Percentiles rank a stretch among this genome's conserved stretches.
These are phyloP conservation scores for Penicillium oxalicum DNA, from an alignment of 2,329 filamentous ascomycete species.

Conservation along the genomic window DNA sequence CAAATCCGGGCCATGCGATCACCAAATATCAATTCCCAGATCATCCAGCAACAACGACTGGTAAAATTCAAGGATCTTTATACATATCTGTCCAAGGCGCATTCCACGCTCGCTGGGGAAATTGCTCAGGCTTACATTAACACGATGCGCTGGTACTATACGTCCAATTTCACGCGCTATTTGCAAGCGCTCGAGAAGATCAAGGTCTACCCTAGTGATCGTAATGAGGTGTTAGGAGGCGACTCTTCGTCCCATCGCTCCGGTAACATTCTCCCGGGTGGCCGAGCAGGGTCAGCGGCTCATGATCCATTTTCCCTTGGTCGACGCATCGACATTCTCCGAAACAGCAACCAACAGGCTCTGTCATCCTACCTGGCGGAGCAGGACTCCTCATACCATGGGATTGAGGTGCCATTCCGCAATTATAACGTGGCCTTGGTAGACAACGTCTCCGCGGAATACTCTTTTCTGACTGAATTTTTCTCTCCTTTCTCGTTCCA, in stretches of 20 bases:
- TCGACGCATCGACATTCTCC: slow-evolving; percentile 75
- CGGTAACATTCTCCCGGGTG: slow-evolving; percentile 35
- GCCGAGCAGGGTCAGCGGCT: slow-evolving; percentile 34
- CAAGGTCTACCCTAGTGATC: slow-evolving; percentile 75
- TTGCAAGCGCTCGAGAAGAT: slow-evolving; percentile 76
- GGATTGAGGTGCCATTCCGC: slow-evolving; percentile 83
- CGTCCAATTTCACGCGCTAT: slow-evolving; percentile 85
- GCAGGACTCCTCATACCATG: slow-evolving; percentile 78
- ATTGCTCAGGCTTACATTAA: slow-evolving; percentile 93
- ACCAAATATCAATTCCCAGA: slow-evolving; percentile 93
- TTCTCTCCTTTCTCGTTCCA: slow-evolving; percentile 74
- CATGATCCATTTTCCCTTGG: slow-evolving; percentile 89
- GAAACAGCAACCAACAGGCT: slow-evolving; percentile 65
- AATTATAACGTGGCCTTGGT: slow-evolving; percentile 92
- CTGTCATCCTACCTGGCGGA: slow-evolving; percentile 85
- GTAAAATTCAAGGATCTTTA: slow-evolving; percentile 84
- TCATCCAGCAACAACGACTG: slow-evolving; percentile 91
- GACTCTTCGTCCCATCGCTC: slow-evolving; percentile 64
- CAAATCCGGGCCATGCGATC: slow-evolving; percentile 92
- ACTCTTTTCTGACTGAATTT: slow-evolving; percentile 85
- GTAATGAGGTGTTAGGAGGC: slow-evolving; percentile 73
- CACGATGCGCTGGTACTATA: slow-evolving; percentile 98
- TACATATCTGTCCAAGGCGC: slow-evolving; percentile 74
- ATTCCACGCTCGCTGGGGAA: slow-evolving; percentile 77
- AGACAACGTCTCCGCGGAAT: slow-evolving; percentile 91